phyloP scores from a whole-genome alignment of 257 asterid species.

The Scutellaria minor region DNA sequence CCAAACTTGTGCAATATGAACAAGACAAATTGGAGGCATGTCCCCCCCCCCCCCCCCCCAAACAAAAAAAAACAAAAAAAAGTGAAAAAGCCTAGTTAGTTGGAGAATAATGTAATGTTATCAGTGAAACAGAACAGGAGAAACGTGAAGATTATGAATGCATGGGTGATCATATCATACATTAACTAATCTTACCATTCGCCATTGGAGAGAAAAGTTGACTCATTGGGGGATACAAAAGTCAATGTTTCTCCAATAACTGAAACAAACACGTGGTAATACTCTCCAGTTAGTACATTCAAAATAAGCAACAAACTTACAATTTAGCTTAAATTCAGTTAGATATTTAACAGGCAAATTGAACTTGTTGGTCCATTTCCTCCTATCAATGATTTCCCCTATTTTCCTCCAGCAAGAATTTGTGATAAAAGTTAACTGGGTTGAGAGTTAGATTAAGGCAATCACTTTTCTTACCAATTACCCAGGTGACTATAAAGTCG shows the following conservation, averaged over 20 bases:
- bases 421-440: neutral
- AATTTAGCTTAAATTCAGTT: slow-evolving; percentile 23
- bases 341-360: slow-evolving; percentile 6
- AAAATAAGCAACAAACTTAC: neutral
- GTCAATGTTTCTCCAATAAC: slow-evolving; percentile 96
- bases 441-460: neutral
- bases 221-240: slow-evolving; percentile 67
- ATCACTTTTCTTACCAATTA: slow-evolving; percentile 69
- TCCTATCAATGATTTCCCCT: slow-evolving; percentile 16
- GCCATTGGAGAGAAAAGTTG: slow-evolving; percentile 89
- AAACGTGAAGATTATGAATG: slow-evolving; percentile 21
- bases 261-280: slow-evolving; percentile 46
- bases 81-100: too few species aligned
- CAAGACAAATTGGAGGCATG: neutral
- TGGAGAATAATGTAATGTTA: neutral
- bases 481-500: slow-evolving; percentile 93
- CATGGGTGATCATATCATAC: slow-evolving; percentile 10
- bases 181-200: slow-evolving; percentile 74
- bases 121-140: neutral
- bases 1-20: slow-evolving; percentile 4
- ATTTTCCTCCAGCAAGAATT: neutral
- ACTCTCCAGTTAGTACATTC: slow-evolving; percentile 23
- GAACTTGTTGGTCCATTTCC: slow-evolving; percentile 4
- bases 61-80: too few species aligned
- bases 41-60: neutral